Percentiles rank a stretch among this genome's conserved stretches.
These are phyloP conservation scores for Candida lessepsii DNA, from an alignment of 805 yeast species.

Conservation along the genomic window DNA sequence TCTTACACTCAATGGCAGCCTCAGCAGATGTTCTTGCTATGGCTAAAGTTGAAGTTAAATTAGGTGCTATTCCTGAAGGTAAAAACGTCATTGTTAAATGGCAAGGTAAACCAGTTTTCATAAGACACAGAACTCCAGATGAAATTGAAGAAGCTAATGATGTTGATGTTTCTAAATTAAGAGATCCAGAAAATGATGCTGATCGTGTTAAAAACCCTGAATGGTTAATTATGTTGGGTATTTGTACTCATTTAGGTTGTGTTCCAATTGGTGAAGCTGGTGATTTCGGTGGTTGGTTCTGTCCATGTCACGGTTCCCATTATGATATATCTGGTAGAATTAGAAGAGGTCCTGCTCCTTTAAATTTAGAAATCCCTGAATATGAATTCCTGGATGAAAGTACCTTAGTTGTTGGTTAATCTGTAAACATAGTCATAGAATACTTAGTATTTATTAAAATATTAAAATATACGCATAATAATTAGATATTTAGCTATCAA, in stretches of 20 bases:
- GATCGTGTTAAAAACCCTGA: conserved; percentile 96
- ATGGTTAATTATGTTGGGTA: conserved; percentile 99
- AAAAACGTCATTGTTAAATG: conserved; percentile 97
- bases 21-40: conserved; percentile 98
- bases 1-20: conserved; percentile 91
- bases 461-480: conserved; percentile 7
- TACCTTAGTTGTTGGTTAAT: conserved; percentile 84
- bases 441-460: conserved; percentile 8
- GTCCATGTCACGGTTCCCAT: conserved; percentile 99
- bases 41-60: conserved; percentile 98
- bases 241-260: conserved; percentile 99
- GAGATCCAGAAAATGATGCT: conserved; percentile 92
- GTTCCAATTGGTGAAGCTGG: conserved; percentile 99
- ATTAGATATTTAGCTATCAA: too few relatives aligned
- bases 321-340: conserved; percentile 99
- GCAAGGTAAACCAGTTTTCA: conserved; percentile 99
- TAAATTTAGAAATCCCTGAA: conserved; percentile 93
- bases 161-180: conserved; percentile 71
- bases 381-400: conserved; percentile 78
- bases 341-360: conserved; percentile 99
- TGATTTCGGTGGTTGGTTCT: conserved; percentile 99
- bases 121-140: conserved; percentile 93
- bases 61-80: conserved; percentile 92
- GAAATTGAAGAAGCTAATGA: conserved; percentile 94
- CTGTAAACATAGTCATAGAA: conserved; percentile 9